Conservation (phyloP, 805 yeast genomes). For the Ogataea pignaliae region DNA sequence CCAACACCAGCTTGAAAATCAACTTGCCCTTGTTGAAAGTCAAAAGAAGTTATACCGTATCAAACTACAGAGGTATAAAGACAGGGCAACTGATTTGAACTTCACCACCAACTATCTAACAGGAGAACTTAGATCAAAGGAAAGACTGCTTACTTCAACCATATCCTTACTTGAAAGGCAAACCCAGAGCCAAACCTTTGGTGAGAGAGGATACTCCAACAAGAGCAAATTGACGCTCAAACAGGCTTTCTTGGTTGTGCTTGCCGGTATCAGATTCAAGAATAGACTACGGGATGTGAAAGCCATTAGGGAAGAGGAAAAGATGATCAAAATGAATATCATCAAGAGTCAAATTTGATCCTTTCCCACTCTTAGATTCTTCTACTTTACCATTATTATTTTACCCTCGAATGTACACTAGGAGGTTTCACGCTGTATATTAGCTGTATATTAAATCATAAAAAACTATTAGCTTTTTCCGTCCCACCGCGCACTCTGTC, state of each 20-base stretch:
- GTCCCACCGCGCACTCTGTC: too few species aligned
- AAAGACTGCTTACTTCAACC: conserved; percentile 20
- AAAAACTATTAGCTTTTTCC: too few species aligned
- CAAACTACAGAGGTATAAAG: conserved; percentile 41
- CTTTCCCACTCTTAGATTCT: too few species aligned
- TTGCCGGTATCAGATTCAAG: conserved; percentile 35
- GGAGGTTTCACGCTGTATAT: neutral
- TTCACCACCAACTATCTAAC: conserved; percentile 31
- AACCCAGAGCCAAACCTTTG: neutral
- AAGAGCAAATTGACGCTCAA: conserved; percentile 20
- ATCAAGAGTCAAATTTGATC: conserved; percentile 1
- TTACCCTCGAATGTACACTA: neutral
- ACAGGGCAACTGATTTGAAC: conserved; percentile 31
- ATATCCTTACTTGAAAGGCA: conserved; percentile 20
- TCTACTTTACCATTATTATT: too few species aligned
- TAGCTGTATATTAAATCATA: neutral
- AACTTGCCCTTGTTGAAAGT: conserved; percentile 28
- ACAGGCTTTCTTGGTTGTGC: conserved; percentile 30
- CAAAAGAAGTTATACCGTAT: conserved; percentile 44
- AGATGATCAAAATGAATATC: conserved; percentile 15
- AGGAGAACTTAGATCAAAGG: conserved; percentile 24
- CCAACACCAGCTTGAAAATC: conserved; percentile 1
- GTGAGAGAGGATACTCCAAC: conserved; percentile 6
- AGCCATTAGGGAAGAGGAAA: conserved; percentile 11
- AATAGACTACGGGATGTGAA: conserved; percentile 27